Evolutionary conservation across 805 yeast genomes (phyloP), one percentile per base, ranked within the genome.

Genomic region (Ogataea trehaloabstinens): DNA sequence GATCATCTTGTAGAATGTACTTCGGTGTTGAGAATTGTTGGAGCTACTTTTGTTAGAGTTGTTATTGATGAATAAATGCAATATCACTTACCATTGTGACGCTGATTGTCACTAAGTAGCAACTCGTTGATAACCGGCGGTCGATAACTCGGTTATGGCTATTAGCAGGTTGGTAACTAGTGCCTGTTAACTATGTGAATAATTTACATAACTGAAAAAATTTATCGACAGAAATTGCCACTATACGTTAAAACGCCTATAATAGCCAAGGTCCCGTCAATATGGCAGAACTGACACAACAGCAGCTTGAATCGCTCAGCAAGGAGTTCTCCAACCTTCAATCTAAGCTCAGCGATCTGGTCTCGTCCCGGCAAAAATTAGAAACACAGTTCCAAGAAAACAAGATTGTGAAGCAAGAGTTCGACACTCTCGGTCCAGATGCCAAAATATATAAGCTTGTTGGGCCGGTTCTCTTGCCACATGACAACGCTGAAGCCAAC

Each of bases 311-410:
- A 35, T 41, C 36, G 12, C 33, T 58, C 6, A 47, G 58, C 1
- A 52, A 51, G 37, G 38, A 44, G 6, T 53, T 59, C 29, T 43
- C 55, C 8, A 38, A 47, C n/a, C 40, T 56, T 13, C 68, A 64
- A 37, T 38, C 46, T 4, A 53, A 51, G 11, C 44, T 58, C 7
- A 66, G 69, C 33, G 83, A 78, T 36, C 67, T 79, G 30, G 71
- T 89, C 25, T 67, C 76, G 4, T 78, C 88, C 10, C 80, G 98
- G 55, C 95, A 91, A 49, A 78, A 82, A 56, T 73, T 93, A 32
- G 99, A 93, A 58, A 86, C 97, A 1, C 99, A 93, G 64, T 77
- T 71, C 52, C 99, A 93, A 63, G 99, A 93, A 61, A 90, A 90
- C 61, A 80, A 80, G 53, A 90, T 93, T 35, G 99, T 93, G 12